These are phyloP conservation scores for Limnanthes douglasii DNA, from an alignment of 345 rosid genomes.

Conservation along the genomic window DNA sequence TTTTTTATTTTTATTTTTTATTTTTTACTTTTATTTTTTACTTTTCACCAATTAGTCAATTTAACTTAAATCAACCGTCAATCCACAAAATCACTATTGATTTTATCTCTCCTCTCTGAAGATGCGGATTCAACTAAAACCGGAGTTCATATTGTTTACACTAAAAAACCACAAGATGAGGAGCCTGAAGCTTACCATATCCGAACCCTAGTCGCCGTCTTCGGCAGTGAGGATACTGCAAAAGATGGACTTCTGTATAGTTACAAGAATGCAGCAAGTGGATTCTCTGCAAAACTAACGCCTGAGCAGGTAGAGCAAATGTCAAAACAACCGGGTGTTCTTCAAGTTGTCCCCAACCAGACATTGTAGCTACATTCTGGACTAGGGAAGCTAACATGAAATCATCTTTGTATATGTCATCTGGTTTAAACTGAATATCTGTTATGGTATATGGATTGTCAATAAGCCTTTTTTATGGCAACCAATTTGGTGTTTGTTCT, in stretches of 20 bases:
- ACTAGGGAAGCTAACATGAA: too few relatives aligned
- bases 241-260: conserved; percentile 60
- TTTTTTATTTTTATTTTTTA: too few relatives aligned
- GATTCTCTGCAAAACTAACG: conserved; percentile 86
- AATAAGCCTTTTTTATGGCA: too few relatives aligned
- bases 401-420: too few relatives aligned
- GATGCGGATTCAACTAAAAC: conserved; percentile 8
- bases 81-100: too few relatives aligned
- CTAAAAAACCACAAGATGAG: conserved; percentile 44
- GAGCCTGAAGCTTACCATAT: conserved; percentile 52
- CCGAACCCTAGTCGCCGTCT: conserved; percentile 59
- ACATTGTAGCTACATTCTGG: conserved; percentile 52
- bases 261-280: conserved; percentile 70
- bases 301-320: conserved; percentile 57
- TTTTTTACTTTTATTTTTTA: too few relatives aligned
- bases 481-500: too few relatives aligned
- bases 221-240: conserved; percentile 83
- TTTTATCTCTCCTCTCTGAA: too few relatives aligned
- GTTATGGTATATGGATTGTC: too few relatives aligned
- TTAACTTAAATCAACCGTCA: too few relatives aligned
- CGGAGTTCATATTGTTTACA: conserved; percentile 70
- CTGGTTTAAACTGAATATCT: too few relatives aligned
- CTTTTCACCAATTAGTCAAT: too few relatives aligned
- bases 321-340: conserved; percentile 80
- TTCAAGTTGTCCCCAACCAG: conserved; percentile 63